Evolutionary conservation across 441 rosid species (phyloP), one percentile per base, ranked within the genome.

Genomic region (Macaranga tanarius): DNA sequence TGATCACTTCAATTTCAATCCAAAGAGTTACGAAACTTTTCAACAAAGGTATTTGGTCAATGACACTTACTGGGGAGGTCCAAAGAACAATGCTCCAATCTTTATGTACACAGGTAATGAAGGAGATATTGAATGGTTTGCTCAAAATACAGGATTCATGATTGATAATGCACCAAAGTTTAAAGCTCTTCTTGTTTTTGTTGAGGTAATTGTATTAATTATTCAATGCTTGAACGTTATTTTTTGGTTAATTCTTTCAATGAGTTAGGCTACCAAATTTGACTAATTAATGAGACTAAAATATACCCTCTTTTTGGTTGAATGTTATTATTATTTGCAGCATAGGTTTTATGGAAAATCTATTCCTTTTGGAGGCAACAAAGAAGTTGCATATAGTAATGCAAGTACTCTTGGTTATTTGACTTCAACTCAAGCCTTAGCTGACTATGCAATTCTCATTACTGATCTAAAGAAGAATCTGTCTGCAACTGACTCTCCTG

Each of bases 271-370:
- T 28, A 63, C 51, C 51, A 42, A 60, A 31, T 31, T 31, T 31
- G 5, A 42, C 48, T 10, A 62, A 17, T 7, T 17, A 31, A 31
- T 3, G 38, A 3, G 45, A 42, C 45, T 42, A 31, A 31, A 2
- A 40, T 42, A 42, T 42, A 42, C 45, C 10, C 45, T 42, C 7
- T 42, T 42, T 12, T 59, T 44, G 12, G 10, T 45, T 17, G n/a
- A n/a, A n/a, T n/a, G n/a, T n/a, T n/a, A n/a, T n/a, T n/a, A n/a
- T n/a, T n/a, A n/a, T 31, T 70, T 76, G 78, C 90, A 90, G 91
- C 95, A 88, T 80, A 79, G 92, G 57, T 86, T 70, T 59, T 90
- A 86, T 63, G 92, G 91, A 5, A 81, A 88, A 67, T 88, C 95
- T 0, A 77, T 88, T 0, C 92, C 95, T 0, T 86, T 76, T 71